Evolutionary conservation across 805 yeast genomes (phyloP).

Genomic region (Metschnikowia vanudenii): DNA sequence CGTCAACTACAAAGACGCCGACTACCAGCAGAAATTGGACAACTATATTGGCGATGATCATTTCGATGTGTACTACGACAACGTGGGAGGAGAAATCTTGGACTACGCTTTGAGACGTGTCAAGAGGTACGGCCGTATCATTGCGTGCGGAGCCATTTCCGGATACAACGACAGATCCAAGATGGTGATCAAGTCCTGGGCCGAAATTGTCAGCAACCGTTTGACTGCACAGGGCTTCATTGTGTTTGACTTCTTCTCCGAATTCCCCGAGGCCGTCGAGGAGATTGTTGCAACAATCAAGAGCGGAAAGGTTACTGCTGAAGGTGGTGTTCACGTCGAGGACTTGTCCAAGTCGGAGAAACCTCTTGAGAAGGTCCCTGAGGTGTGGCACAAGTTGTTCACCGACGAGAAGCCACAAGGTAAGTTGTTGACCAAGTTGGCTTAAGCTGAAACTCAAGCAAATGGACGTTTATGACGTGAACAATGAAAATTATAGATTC

Average conservation of each 20-base stretch:
- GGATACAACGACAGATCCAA: conserved; percentile 49
- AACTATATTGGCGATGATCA: conserved; percentile 17
- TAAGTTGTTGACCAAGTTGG: conserved; percentile 19
- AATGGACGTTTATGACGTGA: no score
- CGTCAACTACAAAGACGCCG: conserved; percentile 51
- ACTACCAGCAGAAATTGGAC: conserved; percentile 25
- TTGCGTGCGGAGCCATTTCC: conserved; percentile 63
- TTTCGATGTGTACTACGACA: conserved; percentile 25
- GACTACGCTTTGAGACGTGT: conserved; percentile 18
- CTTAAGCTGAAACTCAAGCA: no score
- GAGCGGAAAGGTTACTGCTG: neutral
- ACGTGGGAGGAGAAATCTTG: conserved; percentile 27
- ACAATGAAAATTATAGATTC: no score
- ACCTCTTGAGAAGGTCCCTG: conserved; percentile 11
- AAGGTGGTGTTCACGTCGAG: conserved; percentile 29
- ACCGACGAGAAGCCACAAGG: conserved; percentile 11
- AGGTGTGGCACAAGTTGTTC: conserved; percentile 14
- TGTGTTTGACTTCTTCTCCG: conserved; percentile 19
- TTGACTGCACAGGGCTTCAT: conserved; percentile 21
- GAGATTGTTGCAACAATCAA: conserved; percentile 21
- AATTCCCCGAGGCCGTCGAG: conserved; percentile 36
- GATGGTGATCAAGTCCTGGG: conserved; percentile 39
- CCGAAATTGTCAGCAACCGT: conserved; percentile 47
- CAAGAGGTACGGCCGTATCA: conserved; percentile 37
- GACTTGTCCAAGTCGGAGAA: conserved; percentile 36